A percentile compares a stretch with the other conserved stretches of the same genome.
Conservation (phyloP, 129 eudicot species). For the Logfia minima region DNA sequence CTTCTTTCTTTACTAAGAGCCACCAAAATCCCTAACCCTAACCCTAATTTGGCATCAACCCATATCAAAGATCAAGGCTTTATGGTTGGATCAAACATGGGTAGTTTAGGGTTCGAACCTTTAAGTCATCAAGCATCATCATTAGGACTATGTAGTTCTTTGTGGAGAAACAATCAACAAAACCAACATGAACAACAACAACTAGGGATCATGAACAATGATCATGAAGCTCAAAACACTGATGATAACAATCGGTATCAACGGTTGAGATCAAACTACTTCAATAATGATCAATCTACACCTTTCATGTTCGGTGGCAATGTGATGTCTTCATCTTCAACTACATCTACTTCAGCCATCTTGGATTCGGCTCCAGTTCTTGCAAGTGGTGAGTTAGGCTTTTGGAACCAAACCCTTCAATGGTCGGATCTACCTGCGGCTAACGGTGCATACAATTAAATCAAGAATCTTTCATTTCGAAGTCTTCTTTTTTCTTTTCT, state of each 20-base stretch:
- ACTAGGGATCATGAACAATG: slow-evolving; percentile 40
- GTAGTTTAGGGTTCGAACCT: slow-evolving; percentile 46
- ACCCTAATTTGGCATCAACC: slow-evolving; percentile 39
- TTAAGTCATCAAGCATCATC: slow-evolving; percentile 35
- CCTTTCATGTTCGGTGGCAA: slow-evolving; percentile 58
- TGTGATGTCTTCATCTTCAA: slow-evolving; percentile 30
- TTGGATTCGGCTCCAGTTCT: slow-evolving; percentile 69
- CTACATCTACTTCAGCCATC: slow-evolving; percentile 34
- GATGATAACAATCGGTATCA: slow-evolving; percentile 47
- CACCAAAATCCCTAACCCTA: slow-evolving; percentile 63
- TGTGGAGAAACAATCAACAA: slow-evolving; percentile 48
- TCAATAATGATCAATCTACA: slow-evolving; percentile 31
- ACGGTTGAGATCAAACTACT: slow-evolving; percentile 55
- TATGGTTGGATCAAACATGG: slow-evolving; percentile 44
- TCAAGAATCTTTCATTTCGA: slow-evolving; percentile 19
- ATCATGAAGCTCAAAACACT: slow-evolving; percentile 41
- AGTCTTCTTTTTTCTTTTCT: neutral
- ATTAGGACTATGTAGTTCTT: slow-evolving; percentile 37
- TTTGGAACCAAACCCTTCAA: slow-evolving; percentile 56
- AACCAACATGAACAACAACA: slow-evolving; percentile 45
- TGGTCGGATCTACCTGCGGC: slow-evolving; percentile 70
- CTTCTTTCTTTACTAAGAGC: slow-evolving; percentile 68
- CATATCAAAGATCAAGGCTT: slow-evolving; percentile 47
- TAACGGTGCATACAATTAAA: slow-evolving; percentile 67
- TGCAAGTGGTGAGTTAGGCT: slow-evolving; percentile 53